Percentiles rank a stretch among this genome's conserved stretches.
Conservation (phyloP, 495 filamentous ascomycete genomes). For the Schizothecium vesticola region DNA sequence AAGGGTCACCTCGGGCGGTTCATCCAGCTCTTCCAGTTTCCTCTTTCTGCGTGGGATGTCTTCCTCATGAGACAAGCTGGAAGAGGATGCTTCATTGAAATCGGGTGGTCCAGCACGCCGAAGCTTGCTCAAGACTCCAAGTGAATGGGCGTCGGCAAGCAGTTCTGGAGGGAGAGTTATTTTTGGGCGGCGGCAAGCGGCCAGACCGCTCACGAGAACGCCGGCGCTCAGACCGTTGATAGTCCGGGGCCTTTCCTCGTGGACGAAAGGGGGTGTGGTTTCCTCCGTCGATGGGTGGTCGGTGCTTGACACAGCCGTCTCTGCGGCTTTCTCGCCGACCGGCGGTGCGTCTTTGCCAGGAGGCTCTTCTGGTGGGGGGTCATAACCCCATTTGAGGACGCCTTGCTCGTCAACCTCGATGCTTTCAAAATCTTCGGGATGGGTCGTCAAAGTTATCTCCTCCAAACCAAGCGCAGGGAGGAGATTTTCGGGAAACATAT, state of each 20-base stretch:
- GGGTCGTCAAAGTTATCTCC: slow-evolving; percentile 18
- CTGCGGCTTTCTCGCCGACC: neutral
- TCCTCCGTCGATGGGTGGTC: neutral
- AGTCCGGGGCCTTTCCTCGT: neutral
- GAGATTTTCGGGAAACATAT: slow-evolving; percentile 70
- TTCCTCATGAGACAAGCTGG: neutral
- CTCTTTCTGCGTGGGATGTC: neutral
- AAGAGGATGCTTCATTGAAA: neutral
- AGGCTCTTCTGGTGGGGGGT: neutral
- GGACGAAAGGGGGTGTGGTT: neutral
- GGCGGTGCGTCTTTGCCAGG: neutral
- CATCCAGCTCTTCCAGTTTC: neutral
- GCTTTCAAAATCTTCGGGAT: slow-evolving; percentile 25
- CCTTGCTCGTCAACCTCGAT: slow-evolving; percentile 44
- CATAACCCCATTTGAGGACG: slow-evolving; percentile 37
- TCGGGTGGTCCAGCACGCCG: neutral
- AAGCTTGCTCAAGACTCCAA: slow-evolving; percentile 7
- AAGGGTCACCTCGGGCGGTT: neutral
- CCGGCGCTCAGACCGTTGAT: slow-evolving; percentile 16
- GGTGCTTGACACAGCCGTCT: neutral
- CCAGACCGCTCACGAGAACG: slow-evolving; percentile 21
- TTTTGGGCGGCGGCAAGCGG: slow-evolving; percentile 15
- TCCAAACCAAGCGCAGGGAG: slow-evolving; percentile 41
- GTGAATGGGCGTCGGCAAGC: neutral
- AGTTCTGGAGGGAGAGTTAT: slow-evolving; percentile 14